Evolutionary conservation across 805 yeast species (phyloP).

Genomic region (Sungouiella thailandica): DNA sequence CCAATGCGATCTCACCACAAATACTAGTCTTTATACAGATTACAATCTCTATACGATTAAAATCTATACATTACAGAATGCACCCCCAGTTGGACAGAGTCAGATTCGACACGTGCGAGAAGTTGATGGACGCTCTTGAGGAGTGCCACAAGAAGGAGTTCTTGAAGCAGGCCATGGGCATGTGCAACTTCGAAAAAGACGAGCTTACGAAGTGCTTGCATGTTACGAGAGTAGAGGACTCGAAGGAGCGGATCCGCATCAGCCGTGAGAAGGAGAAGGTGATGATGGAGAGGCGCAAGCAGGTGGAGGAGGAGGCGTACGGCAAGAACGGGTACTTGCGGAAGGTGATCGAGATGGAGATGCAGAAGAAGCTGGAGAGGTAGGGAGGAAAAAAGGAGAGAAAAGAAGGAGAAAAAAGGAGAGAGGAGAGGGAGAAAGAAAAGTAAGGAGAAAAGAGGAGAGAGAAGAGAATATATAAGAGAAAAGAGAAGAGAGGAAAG

Average conservation of each 20-base stretch:
- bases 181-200: constrained; percentile 79
- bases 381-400: too few species aligned
- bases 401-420: too few species aligned
- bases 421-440: too few species aligned
- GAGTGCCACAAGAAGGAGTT: constrained; percentile 77
- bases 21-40: too few species aligned
- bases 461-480: too few species aligned
- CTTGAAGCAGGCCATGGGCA: constrained; percentile 67
- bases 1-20: too few species aligned
- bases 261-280: constrained; percentile 54
- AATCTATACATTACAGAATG: too few species aligned
- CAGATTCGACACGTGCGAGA: constrained; percentile 57
- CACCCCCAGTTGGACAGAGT: constrained; percentile 43
- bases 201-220: constrained; percentile 77
- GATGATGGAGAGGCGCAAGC: constrained; percentile 53
- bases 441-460: too few species aligned
- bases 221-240: constrained; percentile 61
- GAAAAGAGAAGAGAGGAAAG: too few species aligned
- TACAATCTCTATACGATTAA: too few species aligned
- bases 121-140: constrained; percentile 80
- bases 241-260: constrained; percentile 48
- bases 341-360: constrained; percentile 49
- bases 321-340: constrained; percentile 71
- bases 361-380: constrained; percentile 20
- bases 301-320: constrained; percentile 68